These are phyloP conservation scores for Mycena maculata DNA, from an alignment of 768 basidiomycete genomes.

Conservation along the genomic window DNA sequence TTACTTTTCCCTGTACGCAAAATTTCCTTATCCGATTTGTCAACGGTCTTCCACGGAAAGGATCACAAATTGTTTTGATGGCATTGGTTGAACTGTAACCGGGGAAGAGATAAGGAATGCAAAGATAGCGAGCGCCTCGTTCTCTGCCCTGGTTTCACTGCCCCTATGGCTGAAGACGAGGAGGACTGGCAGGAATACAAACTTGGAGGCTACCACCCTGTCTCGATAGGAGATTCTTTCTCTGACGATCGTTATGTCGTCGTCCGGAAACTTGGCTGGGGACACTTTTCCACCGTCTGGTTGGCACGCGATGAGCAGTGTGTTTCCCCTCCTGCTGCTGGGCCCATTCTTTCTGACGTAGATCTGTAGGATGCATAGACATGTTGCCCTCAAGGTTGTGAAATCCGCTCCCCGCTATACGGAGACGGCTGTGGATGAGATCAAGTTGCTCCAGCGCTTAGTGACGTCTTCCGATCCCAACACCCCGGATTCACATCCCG, in stretches of 20 bases:
- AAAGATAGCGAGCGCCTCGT: slow-evolving; percentile 27
- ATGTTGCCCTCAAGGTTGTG: slow-evolving; percentile 59
- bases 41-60: background rate
- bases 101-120: slow-evolving; percentile 30
- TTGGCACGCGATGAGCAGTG: slow-evolving; percentile 52
- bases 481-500: slow-evolving; percentile 70
- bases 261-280: slow-evolving; percentile 68
- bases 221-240: slow-evolving; percentile 48
- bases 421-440: slow-evolving; percentile 98
- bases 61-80: slow-evolving; percentile 3
- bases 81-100: slow-evolving; percentile 16
- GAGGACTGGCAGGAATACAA: slow-evolving; percentile 36
- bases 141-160: background rate
- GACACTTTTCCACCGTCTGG: slow-evolving; percentile 62
- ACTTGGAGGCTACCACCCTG: slow-evolving; percentile 44
- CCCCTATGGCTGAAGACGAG: slow-evolving; percentile 34
- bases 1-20: background rate
- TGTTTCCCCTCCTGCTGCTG: slow-evolving; percentile 16
- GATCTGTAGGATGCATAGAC: slow-evolving; percentile 58
- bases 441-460: slow-evolving; percentile 95
- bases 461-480: slow-evolving; percentile 69
- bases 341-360: slow-evolving; percentile 48
- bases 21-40: background rate
- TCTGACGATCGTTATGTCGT: slow-evolving; percentile 54
- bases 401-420: slow-evolving; percentile 99